These are phyloP conservation scores for Penicillium riverlandense DNA, from an alignment of 495 filamentous ascomycete species.

Conservation along the genomic window DNA sequence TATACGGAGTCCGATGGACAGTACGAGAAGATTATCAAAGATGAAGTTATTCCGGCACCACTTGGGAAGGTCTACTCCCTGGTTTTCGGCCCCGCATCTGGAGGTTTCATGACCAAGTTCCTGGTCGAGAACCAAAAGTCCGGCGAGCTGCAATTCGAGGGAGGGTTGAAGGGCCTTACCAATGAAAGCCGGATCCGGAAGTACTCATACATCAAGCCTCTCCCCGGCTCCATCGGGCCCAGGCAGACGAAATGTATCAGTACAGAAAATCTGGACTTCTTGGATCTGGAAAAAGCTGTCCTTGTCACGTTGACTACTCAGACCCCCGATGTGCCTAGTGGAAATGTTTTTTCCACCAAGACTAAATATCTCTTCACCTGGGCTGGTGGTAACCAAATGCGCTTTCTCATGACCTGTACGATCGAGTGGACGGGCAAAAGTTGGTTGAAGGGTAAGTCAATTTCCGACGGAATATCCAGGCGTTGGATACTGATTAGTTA, in stretches of 20 bases:
- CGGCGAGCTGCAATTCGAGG: constrained; percentile 71
- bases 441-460: constrained; percentile 82
- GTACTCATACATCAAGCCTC: constrained; percentile 88
- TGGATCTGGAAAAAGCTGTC: constrained; percentile 84
- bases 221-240: constrained; percentile 77
- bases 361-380: constrained; percentile 93
- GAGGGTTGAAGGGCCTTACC: constrained; percentile 70
- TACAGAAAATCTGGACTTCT: constrained; percentile 68
- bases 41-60: constrained; percentile 81
- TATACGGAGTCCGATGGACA: constrained; percentile 70
- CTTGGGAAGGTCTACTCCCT: constrained; percentile 87
- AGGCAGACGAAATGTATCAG: constrained; percentile 94
- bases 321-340: constrained; percentile 92
- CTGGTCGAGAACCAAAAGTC: constrained; percentile 83
- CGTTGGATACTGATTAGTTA: constrained; percentile 15
- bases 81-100: constrained; percentile 74
- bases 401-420: constrained; percentile 74
- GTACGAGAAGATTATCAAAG: constrained; percentile 76
- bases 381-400: constrained; percentile 77
- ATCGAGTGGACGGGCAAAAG: constrained; percentile 98
- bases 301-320: constrained; percentile 73
- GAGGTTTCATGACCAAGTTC: constrained; percentile 76
- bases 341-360: constrained; percentile 84
- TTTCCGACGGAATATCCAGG: neutral
- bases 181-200: constrained; percentile 64